Conservation (phyloP, 83 land plant genomes). For the Diphasiastrum complanatum region DNA sequence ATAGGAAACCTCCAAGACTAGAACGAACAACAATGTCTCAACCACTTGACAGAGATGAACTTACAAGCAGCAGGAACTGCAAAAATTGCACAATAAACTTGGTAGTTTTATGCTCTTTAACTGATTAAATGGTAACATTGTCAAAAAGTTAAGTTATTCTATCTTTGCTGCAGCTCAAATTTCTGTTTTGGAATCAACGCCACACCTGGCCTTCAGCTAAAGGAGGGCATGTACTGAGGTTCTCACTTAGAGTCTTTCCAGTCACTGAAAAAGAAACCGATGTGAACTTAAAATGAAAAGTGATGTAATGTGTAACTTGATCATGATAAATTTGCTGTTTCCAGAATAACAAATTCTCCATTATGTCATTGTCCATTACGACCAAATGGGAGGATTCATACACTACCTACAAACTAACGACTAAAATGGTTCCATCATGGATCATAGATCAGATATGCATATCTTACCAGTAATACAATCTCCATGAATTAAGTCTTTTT, state of each 20-base stretch:
- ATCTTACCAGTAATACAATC: constrained; percentile 83
- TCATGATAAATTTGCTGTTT: too few species aligned
- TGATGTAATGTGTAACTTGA: too few species aligned
- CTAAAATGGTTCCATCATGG: too few species aligned
- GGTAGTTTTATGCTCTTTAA: too few species aligned
- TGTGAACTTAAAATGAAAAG: too few species aligned
- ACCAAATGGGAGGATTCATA: background rate
- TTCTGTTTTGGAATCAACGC: background rate
- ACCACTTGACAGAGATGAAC: too few species aligned
- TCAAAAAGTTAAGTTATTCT: background rate
- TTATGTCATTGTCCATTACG: background rate
- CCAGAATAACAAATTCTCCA: too few species aligned
- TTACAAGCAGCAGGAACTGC: constrained; percentile 16
- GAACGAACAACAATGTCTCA: too few species aligned
- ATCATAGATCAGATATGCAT: too few species aligned
- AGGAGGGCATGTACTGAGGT: constrained; percentile 50
- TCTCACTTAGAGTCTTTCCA: constrained; percentile 86
- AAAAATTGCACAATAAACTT: background rate
- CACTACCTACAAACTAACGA: too few species aligned
- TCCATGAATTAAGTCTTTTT: constrained; percentile 66
- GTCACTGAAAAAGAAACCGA: too few species aligned
- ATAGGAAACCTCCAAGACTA: too few species aligned
- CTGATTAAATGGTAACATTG: background rate
- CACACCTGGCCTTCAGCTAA: constrained; percentile 72
- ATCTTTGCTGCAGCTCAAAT: background rate